Percentiles rank a stretch among this genome's conserved stretches.
Conservation (phyloP, 2,329 filamentous ascomycete species). For the Alternaria longipes region DNA sequence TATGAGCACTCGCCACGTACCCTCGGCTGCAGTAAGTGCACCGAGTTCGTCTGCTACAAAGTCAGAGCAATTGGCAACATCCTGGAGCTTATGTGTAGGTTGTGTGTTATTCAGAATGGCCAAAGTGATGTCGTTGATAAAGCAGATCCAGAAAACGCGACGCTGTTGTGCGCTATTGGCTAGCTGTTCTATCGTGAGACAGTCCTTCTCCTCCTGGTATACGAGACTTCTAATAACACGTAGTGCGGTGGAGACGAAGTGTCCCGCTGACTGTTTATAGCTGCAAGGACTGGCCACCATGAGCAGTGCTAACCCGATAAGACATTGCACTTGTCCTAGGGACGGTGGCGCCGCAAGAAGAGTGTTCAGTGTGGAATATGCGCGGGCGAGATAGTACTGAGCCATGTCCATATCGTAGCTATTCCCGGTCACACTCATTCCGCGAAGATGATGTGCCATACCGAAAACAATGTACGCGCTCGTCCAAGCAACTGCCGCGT, state of each 20-base stretch:
- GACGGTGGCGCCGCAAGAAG: conserved; percentile 31
- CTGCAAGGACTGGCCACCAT: conserved; percentile 23
- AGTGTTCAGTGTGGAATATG: conserved; percentile 21
- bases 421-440: conserved; percentile 32
- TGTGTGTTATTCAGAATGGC: conserved; percentile 29
- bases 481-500: conserved; percentile 34
- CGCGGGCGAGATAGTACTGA: conserved; percentile 32
- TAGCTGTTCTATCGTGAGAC: not conserved
- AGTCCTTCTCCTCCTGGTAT: conserved; percentile 23
- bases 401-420: conserved; percentile 31
- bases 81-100: conserved; percentile 30
- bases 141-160: conserved; percentile 39
- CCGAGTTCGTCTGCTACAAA: conserved; percentile 25
- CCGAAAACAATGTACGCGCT: conserved; percentile 37
- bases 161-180: conserved; percentile 31
- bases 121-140: conserved; percentile 29
- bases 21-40: conserved; percentile 31
- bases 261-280: conserved; percentile 14
- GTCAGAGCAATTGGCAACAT: conserved; percentile 23
- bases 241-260: conserved; percentile 36
- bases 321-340: conserved; percentile 34
- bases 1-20: conserved; percentile 32
- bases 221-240: conserved; percentile 33
- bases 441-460: conserved; percentile 36
- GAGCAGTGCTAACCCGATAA: conserved; percentile 31